Evolutionary conservation across 805 yeast species (phyloP).

Genomic region (Allodekkera sacchari): DNA sequence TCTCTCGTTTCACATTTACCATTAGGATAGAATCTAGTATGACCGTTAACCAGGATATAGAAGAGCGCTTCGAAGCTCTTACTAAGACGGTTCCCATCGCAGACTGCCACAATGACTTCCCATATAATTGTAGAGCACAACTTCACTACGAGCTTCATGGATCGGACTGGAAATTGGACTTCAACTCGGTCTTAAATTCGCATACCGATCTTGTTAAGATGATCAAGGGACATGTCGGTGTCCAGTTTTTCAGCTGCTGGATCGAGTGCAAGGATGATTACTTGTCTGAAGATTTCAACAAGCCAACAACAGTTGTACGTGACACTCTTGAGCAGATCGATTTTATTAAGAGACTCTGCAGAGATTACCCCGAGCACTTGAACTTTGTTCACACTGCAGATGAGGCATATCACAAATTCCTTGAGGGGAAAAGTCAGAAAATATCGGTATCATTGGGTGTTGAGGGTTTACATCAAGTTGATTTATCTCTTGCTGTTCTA

Average conservation of each 20-base stretch:
- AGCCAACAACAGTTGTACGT: slow-evolving; percentile 35
- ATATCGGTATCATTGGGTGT: slow-evolving; percentile 43
- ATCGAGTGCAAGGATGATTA: slow-evolving; percentile 37
- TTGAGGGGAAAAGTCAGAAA: slow-evolving; percentile 17
- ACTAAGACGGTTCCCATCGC: slow-evolving; percentile 28
- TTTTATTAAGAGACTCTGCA: slow-evolving; percentile 36
- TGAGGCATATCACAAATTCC: slow-evolving; percentile 31
- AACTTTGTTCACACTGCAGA: slow-evolving; percentile 32
- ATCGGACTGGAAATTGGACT: slow-evolving; percentile 25
- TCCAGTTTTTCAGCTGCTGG: slow-evolving; percentile 43
- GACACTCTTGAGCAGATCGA: slow-evolving; percentile 50
- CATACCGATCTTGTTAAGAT: slow-evolving; percentile 38
- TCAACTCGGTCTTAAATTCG: slow-evolving; percentile 30
- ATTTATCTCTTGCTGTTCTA: slow-evolving; percentile 38
- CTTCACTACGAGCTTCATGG: slow-evolving; percentile 33
- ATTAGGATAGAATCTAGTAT: no score
- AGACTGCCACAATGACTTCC: slow-evolving; percentile 48
- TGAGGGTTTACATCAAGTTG: slow-evolving; percentile 48
- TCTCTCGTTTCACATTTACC: no score
- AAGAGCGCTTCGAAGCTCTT: slow-evolving; percentile 12
- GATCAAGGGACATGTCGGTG: slow-evolving; percentile 36
- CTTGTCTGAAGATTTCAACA: slow-evolving; percentile 36
- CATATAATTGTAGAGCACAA: slow-evolving; percentile 37
- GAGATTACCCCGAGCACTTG: slow-evolving; percentile 31
- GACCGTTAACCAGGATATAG: slow-evolving; percentile 11